phyloP scores from a whole-genome alignment of 2,329 filamentous ascomycete species.

The Exserohilum rostratum region DNA sequence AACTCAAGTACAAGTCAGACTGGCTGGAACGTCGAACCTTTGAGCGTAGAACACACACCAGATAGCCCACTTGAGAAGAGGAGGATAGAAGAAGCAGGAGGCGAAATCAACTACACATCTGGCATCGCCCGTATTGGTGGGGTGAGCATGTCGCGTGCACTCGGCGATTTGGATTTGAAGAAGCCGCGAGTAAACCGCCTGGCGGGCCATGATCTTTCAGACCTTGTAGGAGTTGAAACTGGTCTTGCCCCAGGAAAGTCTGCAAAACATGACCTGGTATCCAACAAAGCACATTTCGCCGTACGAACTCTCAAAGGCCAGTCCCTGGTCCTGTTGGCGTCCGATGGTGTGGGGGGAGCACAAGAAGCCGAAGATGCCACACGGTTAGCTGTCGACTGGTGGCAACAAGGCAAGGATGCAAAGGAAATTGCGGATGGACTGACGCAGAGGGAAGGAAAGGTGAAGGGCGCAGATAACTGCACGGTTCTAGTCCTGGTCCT shows the following conservation, averaged over 20 bases:
- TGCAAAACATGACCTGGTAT: conserved; percentile 29
- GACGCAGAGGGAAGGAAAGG: conserved; percentile 19
- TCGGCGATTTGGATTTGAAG: conserved; percentile 33
- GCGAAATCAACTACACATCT: conserved; percentile 28
- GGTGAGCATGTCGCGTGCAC: conserved; percentile 33
- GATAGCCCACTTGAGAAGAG: conserved; percentile 27
- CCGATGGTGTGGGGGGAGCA: conserved; percentile 30
- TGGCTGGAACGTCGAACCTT: conserved; percentile 24
- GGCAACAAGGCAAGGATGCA: conserved; percentile 18
- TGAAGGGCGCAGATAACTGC: conserved; percentile 30
- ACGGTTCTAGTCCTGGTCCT: conserved; percentile 28
- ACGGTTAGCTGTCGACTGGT: conserved; percentile 22
- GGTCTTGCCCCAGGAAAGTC: conserved; percentile 30
- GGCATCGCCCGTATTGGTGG: conserved; percentile 31
- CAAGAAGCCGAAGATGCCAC: conserved; percentile 25
- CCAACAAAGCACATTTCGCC: conserved; percentile 31
- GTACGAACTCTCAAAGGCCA: conserved; percentile 23
- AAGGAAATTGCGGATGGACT: conserved; percentile 26
- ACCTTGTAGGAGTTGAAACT: conserved; percentile 30
- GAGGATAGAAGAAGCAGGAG: conserved; percentile 31
- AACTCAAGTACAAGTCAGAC: conserved; percentile 11
- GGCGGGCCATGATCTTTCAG: conserved; percentile 31
- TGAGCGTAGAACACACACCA: conserved; percentile 29
- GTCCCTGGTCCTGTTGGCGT: conserved; percentile 26
- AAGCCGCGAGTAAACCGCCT: conserved; percentile 32